Evolutionary conservation across 2,329 filamentous ascomycete species (phyloP).

Genomic region (Aspergillus novoparasiticus): DNA sequence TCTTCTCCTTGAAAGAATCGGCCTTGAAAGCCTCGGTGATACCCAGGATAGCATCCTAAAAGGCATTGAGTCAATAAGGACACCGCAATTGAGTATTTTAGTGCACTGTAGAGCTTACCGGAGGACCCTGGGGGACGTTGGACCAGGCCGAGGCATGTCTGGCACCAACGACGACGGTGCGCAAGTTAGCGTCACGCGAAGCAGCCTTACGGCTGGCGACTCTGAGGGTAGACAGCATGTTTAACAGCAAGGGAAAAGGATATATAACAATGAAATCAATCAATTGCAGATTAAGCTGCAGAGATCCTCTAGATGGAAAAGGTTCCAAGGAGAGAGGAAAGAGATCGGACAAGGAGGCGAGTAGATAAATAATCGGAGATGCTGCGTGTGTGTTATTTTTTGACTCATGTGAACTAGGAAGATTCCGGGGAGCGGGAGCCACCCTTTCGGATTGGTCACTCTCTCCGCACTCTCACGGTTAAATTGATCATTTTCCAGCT

Average conservation of each 20-base stretch:
- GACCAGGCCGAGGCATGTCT: conserved; percentile 82
- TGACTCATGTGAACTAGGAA: conserved; percentile 28
- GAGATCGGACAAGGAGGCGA: conserved; percentile 7
- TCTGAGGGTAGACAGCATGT: conserved; percentile 52
- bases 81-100: neutral
- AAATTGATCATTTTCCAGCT: conserved; percentile 1
- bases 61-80: conserved; percentile 4
- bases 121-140: conserved; percentile 89
- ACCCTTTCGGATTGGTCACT: conserved; percentile 13
- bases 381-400: conserved; percentile 21
- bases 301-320: neutral
- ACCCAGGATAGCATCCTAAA: conserved; percentile 51
- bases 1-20: conserved; percentile 90
- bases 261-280: conserved; percentile 13
- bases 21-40: conserved; percentile 99
- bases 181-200: conserved; percentile 42
- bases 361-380: conserved; percentile 18
- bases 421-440: conserved; percentile 20
- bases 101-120: conserved; percentile 57
- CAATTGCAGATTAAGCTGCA: neutral
- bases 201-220: conserved; percentile 46
- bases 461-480: conserved; percentile 14
- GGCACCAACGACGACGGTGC: conserved; percentile 45
- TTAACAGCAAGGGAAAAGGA: neutral
- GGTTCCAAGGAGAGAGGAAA: conserved; percentile 11